phyloP scores from a whole-genome alignment of 2,329 filamentous ascomycete genomes.

The Ophidiomyces ophidiicola region DNA sequence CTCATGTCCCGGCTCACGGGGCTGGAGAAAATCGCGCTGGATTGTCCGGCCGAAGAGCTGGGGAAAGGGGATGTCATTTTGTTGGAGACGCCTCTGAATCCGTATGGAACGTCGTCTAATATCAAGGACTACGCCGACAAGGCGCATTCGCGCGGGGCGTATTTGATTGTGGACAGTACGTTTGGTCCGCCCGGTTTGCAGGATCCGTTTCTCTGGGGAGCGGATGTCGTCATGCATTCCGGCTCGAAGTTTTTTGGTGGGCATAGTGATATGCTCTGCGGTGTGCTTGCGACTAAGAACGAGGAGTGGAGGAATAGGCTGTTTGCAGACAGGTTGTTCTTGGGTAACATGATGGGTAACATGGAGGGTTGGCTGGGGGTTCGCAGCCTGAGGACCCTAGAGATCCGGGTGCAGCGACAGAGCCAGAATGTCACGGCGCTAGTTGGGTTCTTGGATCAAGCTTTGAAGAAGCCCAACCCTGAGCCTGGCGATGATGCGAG shows the following conservation, averaged over 20 bases:
- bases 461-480: slow-evolving; percentile 33
- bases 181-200: slow-evolving; percentile 84
- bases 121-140: slow-evolving; percentile 58
- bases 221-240: slow-evolving; percentile 79
- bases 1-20: slow-evolving; percentile 65
- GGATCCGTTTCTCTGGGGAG: slow-evolving; percentile 70
- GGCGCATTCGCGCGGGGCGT: slow-evolving; percentile 61
- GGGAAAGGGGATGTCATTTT: slow-evolving; percentile 72
- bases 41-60: slow-evolving; percentile 54
- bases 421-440: slow-evolving; percentile 56
- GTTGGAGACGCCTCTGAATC: slow-evolving; percentile 88
- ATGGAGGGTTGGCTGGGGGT: slow-evolving; percentile 88
- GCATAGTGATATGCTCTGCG: slow-evolving; percentile 86
- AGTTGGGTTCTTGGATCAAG: slow-evolving; percentile 56
- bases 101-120: slow-evolving; percentile 66
- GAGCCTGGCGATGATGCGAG: slow-evolving; percentile 31
- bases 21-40: slow-evolving; percentile 58
- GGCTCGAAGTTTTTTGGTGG: slow-evolving; percentile 96
- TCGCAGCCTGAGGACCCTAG: slow-evolving; percentile 71
- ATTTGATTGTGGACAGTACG: slow-evolving; percentile 75
- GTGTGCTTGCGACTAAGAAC: slow-evolving; percentile 57
- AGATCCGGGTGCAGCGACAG: slow-evolving; percentile 68
- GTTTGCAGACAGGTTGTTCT: slow-evolving; percentile 55
- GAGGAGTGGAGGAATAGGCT: slow-evolving; percentile 50
- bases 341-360: slow-evolving; percentile 78